Base-by-base conservation (phyloP, 257 asterid species). In the Solanum bulbocastanum region DNA sequence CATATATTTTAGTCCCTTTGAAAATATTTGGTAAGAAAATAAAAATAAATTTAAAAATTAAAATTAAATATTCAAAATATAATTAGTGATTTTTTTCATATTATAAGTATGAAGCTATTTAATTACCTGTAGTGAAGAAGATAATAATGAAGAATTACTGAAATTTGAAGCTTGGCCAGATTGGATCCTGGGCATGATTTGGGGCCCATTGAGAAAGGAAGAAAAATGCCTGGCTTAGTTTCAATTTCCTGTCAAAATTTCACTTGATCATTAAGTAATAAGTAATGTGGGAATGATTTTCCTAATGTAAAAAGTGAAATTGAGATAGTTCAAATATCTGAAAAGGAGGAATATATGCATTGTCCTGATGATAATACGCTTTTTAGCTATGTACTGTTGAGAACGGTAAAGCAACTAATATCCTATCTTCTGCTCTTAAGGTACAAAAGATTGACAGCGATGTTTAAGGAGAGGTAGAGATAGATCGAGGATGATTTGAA, bases 61-160 rank as follows among this genome's bases (percentile, higher is more conserved):
- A 49, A 49, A 52, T 52, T 5, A 16, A 52, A 52, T 52, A 16
- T 52, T 52, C 60, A 16, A 52, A 52, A 52, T 52, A 52, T 52
- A 52, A 2, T 52, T 16, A 52, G 62, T 52, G 23, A 52, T 5
- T 52, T 5, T 52, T 46, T 46, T 14, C 58, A 49, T 14, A 49
- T 49, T 49, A 49, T 15, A 49, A 52, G 56, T 46, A 46, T 46
- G 56, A 46, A 46, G 23, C 30, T 36, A 37, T 11, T 52, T 52
- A 52, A 52, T 74, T 11, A 84, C 90, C 81, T 85, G 86, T 88
- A 88, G 66, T 85, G 32, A 16, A 88, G 86, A n/a, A 88, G 90
- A 33, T 74, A 88, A 37, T 88, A 75, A 25, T 84, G 90, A 30
- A 88, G 83, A 46, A 88, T 23, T n/a, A 88, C 74, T 32, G 66